Percentiles rank a stretch among this genome's conserved stretches.
These are phyloP conservation scores for Teunomyces stri DNA, from an alignment of 805 yeast species.

Conservation along the genomic window DNA sequence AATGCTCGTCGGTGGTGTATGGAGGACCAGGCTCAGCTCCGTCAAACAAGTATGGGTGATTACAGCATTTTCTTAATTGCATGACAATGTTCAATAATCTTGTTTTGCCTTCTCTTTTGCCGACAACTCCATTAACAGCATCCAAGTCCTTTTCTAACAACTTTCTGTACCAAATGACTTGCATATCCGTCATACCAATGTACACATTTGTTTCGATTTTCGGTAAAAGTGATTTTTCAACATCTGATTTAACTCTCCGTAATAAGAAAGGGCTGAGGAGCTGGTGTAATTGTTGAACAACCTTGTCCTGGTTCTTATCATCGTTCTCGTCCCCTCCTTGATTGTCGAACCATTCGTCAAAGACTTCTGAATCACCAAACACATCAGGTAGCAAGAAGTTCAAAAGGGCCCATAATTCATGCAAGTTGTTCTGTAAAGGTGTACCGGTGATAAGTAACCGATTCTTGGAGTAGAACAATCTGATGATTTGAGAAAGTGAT, in stretches of 20 bases:
- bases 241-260: slow-evolving; percentile 89
- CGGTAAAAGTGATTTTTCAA: slow-evolving; percentile 85
- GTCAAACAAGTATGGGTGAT: slow-evolving; percentile 94
- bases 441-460: slow-evolving; percentile 92
- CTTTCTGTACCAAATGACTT: slow-evolving; percentile 84
- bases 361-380: slow-evolving; percentile 84
- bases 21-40: slow-evolving; percentile 99
- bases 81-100: slow-evolving; percentile 88
- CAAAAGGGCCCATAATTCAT: slow-evolving; percentile 93
- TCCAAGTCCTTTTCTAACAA: slow-evolving; percentile 89
- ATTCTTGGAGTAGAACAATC: slow-evolving; percentile 81
- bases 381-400: slow-evolving; percentile 92
- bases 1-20: slow-evolving; percentile 90
- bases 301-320: slow-evolving; percentile 59
- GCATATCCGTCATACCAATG: slow-evolving; percentile 96
- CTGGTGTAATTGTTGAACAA: slow-evolving; percentile 84
- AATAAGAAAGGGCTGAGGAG: slow-evolving; percentile 84
- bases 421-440: slow-evolving; percentile 90
- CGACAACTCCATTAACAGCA: slow-evolving; percentile 95
- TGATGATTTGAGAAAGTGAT: slow-evolving; percentile 85
- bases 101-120: slow-evolving; percentile 90
- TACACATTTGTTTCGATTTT: slow-evolving; percentile 88
- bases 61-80: slow-evolving; percentile 96
- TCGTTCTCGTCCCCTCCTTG: slow-evolving; percentile 36
- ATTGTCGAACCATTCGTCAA: slow-evolving; percentile 88